Evolutionary conservation across 106 monocot species (phyloP).

Genomic region (Acorus calamus): DNA sequence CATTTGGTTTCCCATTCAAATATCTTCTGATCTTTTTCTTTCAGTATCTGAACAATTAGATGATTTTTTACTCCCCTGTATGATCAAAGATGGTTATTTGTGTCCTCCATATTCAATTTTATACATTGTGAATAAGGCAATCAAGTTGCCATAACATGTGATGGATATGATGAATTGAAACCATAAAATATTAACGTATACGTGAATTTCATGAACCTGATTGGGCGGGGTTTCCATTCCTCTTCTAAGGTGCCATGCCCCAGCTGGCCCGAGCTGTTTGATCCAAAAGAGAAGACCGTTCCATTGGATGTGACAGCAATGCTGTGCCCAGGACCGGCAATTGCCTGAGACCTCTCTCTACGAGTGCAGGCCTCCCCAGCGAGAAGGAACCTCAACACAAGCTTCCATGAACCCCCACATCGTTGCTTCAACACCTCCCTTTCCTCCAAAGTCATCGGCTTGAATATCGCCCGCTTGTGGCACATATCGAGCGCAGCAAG

Average conservation of each 20-base stretch:
- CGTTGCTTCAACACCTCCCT: constrained; percentile 42
- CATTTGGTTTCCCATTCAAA: no score
- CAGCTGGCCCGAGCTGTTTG: constrained; percentile 89
- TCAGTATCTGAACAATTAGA: no score
- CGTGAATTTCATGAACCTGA: constrained; percentile 39
- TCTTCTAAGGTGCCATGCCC: constrained; percentile 90
- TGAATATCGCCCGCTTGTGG: constrained; percentile 81
- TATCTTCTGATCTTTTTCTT: neutral
- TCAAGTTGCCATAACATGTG: no score
- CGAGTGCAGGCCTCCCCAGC: constrained; percentile 79
- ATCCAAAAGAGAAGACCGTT: constrained; percentile 77
- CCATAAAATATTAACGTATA: no score
- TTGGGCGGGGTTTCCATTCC: constrained; percentile 76
- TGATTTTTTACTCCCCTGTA: no score
- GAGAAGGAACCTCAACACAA: constrained; percentile 77
- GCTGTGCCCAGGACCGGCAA: constrained; percentile 95
- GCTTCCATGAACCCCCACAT: constrained; percentile 92
- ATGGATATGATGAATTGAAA: no score
- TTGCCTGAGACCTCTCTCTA: constrained; percentile 82
- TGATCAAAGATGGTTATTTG: no score
- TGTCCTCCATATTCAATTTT: no score
- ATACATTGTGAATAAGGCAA: no score
- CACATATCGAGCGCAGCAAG: constrained; percentile 94
- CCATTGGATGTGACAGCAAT: constrained; percentile 75
- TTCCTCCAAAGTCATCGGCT: constrained; percentile 49